phyloP scores from a whole-genome alignment of 2,329 filamentous ascomycete species.

The Ascochyta fabae region DNA sequence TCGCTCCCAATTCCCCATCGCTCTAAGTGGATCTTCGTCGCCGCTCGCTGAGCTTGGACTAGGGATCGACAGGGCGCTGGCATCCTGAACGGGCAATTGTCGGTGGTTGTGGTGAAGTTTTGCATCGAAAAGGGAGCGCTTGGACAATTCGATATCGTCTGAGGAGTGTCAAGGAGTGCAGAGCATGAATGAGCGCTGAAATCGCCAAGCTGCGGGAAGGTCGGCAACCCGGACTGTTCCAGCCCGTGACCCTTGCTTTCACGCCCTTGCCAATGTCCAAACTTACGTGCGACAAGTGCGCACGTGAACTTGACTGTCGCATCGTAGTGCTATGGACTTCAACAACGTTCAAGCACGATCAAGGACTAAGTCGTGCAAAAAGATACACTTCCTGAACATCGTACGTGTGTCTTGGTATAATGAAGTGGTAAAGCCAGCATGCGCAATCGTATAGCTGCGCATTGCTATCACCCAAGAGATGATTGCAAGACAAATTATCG shows the following conservation, averaged over 20 bases:
- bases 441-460: too few species aligned
- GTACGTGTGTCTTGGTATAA: too few species aligned
- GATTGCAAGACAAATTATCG: too few species aligned
- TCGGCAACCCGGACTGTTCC: neutral
- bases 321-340: too few species aligned
- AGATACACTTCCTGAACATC: too few species aligned
- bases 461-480: too few species aligned
- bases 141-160: neutral
- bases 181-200: neutral
- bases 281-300: too few species aligned
- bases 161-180: neutral
- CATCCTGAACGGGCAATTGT: neutral
- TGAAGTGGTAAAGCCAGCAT: too few species aligned
- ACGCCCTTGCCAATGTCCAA: too few species aligned
- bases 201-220: slow-evolving; percentile 1
- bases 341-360: too few species aligned
- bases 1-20: neutral
- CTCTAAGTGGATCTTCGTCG: neutral
- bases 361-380: too few species aligned
- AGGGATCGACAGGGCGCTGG: neutral
- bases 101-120: neutral
- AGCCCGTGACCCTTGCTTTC: neutral
- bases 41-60: neutral
- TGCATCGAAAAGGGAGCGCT: neutral
- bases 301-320: too few species aligned